These are phyloP conservation scores for Claviceps capensis DNA, from an alignment of 2,329 filamentous ascomycete genomes.

Conservation along the genomic window DNA sequence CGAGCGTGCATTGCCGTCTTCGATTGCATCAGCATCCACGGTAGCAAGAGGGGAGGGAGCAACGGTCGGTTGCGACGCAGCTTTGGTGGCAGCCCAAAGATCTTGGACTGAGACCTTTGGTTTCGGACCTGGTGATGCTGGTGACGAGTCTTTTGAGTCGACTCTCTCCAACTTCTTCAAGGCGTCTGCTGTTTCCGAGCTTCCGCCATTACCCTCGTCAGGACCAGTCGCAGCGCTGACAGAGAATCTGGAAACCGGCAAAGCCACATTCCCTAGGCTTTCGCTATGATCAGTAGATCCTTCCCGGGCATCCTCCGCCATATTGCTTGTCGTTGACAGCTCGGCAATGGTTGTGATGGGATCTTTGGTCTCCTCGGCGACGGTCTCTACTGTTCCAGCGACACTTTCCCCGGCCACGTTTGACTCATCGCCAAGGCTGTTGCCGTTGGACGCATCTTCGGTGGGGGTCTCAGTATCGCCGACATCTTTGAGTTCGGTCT, in stretches of 20 bases:
- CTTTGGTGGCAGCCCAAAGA: conserved; percentile 11
- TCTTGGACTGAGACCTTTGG: conserved; percentile 17
- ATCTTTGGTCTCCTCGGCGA: neutral
- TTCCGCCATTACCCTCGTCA: neutral
- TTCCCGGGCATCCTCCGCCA: neutral
- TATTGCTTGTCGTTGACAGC: neutral
- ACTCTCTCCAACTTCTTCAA: neutral
- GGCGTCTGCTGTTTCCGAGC: neutral
- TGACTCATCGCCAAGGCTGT: neutral
- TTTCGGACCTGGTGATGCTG: conserved; percentile 9
- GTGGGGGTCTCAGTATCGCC: neutral
- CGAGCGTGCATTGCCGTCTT: neutral
- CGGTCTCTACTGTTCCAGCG: neutral
- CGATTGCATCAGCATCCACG: neutral
- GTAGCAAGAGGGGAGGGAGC: neutral
- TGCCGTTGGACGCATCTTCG: neutral
- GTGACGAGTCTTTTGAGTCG: conserved; percentile 5
- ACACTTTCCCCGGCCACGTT: neutral
- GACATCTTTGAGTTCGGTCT: conserved; percentile 7
- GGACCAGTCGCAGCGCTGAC: conserved; percentile 8
- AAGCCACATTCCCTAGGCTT: conserved; percentile 2
- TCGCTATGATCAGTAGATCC: conserved; percentile 6
- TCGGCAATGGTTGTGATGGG: neutral
- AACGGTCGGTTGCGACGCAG: conserved; percentile 6
- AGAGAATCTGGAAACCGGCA: conserved; percentile 11